Percentiles rank a stretch among this genome's conserved stretches.
phyloP scores from a whole-genome alignment of 1,284 basidiomycete species.

The Thecaphora frezii region DNA sequence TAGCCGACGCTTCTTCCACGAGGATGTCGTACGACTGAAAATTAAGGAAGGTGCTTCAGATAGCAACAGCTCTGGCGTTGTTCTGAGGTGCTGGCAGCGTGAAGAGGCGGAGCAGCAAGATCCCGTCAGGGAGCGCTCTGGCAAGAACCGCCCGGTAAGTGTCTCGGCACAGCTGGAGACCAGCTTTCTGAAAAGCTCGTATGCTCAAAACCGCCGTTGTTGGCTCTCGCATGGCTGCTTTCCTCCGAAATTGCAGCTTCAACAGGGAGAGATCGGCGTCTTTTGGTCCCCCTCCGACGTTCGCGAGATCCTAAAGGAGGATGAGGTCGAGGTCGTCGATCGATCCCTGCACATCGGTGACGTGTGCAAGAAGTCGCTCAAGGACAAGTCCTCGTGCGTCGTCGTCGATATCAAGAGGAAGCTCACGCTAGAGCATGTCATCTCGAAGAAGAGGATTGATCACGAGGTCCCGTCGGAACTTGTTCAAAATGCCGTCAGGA shows the following conservation, averaged over 20 bases:
- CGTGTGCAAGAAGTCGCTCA: conserved; percentile 75
- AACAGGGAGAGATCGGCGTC: conserved; percentile 78
- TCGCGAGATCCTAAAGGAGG: conserved; percentile 65
- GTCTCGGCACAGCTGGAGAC: no score
- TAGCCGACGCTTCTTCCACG: background rate
- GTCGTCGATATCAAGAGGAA: conserved; percentile 69
- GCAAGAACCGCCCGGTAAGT: background rate
- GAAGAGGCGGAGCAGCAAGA: background rate
- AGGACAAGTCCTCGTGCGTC: conserved; percentile 76
- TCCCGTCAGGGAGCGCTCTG: background rate
- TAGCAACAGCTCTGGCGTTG: background rate
- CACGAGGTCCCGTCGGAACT: conserved; percentile 70
- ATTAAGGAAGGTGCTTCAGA: background rate
- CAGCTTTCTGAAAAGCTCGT: no score
- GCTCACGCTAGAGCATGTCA: conserved; percentile 73
- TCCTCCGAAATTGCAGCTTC: conserved; percentile 64
- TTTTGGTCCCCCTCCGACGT: conserved; percentile 67
- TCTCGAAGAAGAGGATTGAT: conserved; percentile 68
- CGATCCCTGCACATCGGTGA: conserved; percentile 78
- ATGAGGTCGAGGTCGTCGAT: conserved; percentile 73
- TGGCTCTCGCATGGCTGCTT: no score
- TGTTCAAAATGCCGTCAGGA: conserved; percentile 58
- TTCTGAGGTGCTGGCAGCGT: background rate
- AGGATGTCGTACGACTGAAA: background rate
- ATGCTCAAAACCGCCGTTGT: no score